Evolutionary conservation across 1,139 yeast species (phyloP).

Genomic region (Pichia sp.): DNA sequence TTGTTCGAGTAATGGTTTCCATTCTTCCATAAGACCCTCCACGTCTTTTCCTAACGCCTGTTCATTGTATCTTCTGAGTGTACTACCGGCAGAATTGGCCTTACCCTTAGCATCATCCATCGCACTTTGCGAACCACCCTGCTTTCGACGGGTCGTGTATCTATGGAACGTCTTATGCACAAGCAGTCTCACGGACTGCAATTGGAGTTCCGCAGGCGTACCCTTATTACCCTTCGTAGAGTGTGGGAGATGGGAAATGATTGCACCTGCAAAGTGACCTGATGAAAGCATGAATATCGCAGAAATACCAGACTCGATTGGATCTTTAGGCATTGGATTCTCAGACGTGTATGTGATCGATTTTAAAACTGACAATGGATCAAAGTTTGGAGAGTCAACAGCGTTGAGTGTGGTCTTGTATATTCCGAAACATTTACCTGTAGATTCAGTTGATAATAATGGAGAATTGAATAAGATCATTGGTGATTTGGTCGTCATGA

Average conservation of each 20-base stretch:
- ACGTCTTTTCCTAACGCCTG: constrained; percentile 78
- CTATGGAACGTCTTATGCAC: constrained; percentile 89
- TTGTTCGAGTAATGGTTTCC: constrained; percentile 58
- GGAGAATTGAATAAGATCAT: constrained; percentile 53
- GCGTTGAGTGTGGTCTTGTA: constrained; percentile 65
- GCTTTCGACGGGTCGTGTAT: constrained; percentile 94
- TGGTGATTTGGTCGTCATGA: constrained; percentile 65
- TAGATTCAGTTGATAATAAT: constrained; percentile 38
- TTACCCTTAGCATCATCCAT: constrained; percentile 91
- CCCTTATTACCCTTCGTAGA: constrained; percentile 54
- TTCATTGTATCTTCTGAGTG: constrained; percentile 86
- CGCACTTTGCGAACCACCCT: constrained; percentile 96
- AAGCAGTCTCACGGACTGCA: constrained; percentile 63
- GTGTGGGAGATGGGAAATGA: constrained; percentile 68
- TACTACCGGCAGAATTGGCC: constrained; percentile 96
- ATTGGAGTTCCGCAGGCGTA: constrained; percentile 43
- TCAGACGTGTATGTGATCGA: constrained; percentile 1
- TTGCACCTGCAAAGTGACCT: constrained; percentile 97
- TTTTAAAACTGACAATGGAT: constrained; percentile 39
- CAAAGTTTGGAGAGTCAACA: constrained; percentile 26
- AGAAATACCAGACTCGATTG: constrained; percentile 39
- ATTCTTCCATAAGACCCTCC: constrained; percentile 57
- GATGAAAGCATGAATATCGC: constrained; percentile 96
- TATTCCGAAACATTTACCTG: constrained; percentile 52
- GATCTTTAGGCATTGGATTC: constrained; percentile 18